Conservation (phyloP, 169 alveolate genomes). For the Eimeria tenella region DNA sequence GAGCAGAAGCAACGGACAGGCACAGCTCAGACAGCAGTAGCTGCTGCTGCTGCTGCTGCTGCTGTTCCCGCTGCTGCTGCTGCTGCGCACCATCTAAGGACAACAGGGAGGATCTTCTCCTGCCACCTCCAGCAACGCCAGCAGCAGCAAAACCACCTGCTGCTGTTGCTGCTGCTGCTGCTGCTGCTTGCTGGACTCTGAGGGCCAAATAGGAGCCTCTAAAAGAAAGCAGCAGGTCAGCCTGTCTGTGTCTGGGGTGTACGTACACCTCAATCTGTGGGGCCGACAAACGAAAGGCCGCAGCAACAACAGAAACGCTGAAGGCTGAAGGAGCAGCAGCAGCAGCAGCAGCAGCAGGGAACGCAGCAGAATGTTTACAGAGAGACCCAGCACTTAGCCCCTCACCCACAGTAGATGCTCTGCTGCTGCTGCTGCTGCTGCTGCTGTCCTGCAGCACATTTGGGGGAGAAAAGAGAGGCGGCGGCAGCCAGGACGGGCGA, state of each 20-base stretch:
- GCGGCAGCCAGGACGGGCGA: conserved; percentile 65
- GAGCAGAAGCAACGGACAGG: background rate
- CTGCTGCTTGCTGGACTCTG: background rate
- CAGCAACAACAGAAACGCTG: background rate
- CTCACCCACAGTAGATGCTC: background rate
- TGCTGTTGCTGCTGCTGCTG: background rate
- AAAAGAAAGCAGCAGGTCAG: background rate
- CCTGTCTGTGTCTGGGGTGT: background rate
- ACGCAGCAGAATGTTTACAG: background rate
- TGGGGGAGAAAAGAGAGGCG: conserved; percentile 31
- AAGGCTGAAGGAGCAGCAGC: background rate
- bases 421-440: conserved; percentile 28
- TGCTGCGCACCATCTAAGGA: background rate
- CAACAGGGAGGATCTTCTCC: background rate
- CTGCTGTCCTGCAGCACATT: conserved; percentile 2
- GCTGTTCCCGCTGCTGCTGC: background rate
- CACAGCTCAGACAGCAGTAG: conserved; percentile 17
- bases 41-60: conserved; percentile 28
- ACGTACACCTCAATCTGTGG: conserved; percentile 44
- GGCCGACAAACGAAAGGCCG: background rate
- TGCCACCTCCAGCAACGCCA: background rate
- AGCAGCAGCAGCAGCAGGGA: background rate
- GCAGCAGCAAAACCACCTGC: background rate
- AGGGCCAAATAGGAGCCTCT: background rate
- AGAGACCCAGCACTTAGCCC: background rate